Conservation (phyloP, 176 grass and related monocot species). For the Zoysia japonica region DNA sequence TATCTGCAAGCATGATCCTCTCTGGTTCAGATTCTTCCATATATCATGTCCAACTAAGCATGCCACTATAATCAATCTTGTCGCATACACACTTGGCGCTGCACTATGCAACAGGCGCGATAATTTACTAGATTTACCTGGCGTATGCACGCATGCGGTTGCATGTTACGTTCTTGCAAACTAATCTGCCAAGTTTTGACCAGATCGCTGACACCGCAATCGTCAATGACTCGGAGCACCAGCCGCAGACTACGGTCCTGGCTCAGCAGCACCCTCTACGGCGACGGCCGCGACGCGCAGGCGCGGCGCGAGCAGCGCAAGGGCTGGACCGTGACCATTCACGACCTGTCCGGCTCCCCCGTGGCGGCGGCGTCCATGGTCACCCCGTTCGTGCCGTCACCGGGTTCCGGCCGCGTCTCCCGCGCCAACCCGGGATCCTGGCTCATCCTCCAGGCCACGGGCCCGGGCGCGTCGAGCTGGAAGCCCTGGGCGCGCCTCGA, state of each 20-base stretch:
- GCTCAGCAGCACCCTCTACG: constrained; percentile 59
- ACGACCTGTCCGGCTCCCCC: constrained; percentile 89
- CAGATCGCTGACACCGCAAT: constrained; percentile 56
- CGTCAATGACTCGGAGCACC: constrained; percentile 37
- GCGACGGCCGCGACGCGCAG: constrained; percentile 35
- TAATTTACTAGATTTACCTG: not conserved
- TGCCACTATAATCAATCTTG: not conserved
- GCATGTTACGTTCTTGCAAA: constrained; percentile 20
- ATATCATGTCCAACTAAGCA: constrained; percentile 32
- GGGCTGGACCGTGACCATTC: constrained; percentile 96
- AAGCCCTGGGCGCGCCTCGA: constrained; percentile 94
- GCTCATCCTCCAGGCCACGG: constrained; percentile 78
- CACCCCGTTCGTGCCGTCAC: constrained; percentile 92
- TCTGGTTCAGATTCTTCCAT: constrained; percentile 45
- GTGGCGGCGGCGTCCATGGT: constrained; percentile 92
- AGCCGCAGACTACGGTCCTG: constrained; percentile 50
- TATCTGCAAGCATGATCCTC: constrained; percentile 16
- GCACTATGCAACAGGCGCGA: not conserved
- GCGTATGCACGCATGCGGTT: constrained; percentile 24
- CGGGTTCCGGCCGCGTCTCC: constrained; percentile 86
- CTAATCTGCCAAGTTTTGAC: constrained; percentile 24
- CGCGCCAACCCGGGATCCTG: constrained; percentile 85
- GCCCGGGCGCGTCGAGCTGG: constrained; percentile 66
- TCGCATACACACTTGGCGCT: constrained; percentile 36
- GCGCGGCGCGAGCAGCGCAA: constrained; percentile 70